phyloP scores from a whole-genome alignment of 176 grass and related monocot species.

The Oryza officinalis region DNA sequence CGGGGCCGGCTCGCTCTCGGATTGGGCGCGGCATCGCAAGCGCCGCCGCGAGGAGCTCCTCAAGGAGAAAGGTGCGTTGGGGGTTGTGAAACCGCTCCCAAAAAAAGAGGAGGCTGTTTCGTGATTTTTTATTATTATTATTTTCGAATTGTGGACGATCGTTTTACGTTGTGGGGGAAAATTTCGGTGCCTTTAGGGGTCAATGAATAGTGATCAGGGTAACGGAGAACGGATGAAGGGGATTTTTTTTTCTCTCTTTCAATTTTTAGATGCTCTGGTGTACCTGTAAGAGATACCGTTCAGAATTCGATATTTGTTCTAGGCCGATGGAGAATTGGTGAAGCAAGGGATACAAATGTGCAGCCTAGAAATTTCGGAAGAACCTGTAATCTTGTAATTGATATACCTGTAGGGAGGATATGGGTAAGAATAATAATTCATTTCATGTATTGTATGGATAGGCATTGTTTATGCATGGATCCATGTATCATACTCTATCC shows the following conservation, averaged over 20 bases:
- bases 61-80: conserved; percentile 73
- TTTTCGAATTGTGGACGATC: neutral
- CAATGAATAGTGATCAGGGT: neutral
- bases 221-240: neutral
- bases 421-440: neutral
- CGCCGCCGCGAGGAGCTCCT: conserved; percentile 63
- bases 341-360: neutral
- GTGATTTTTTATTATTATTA: neutral
- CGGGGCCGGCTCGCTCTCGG: conserved; percentile 38
- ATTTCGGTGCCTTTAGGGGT: neutral
- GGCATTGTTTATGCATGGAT: neutral
- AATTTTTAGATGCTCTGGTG: neutral
- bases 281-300: neutral
- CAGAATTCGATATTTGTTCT: neutral
- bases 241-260: neutral
- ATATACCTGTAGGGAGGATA: neutral
- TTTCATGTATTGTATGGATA: neutral
- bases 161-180: neutral
- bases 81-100: no score
- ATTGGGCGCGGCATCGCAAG: conserved; percentile 70
- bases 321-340: neutral
- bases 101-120: neutral
- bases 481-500: neutral
- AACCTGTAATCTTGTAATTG: neutral
- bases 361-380: neutral